Evolutionary conservation across 2,329 filamentous ascomycete species (phyloP).

Genomic region (Penicillium brevicompactum): DNA sequence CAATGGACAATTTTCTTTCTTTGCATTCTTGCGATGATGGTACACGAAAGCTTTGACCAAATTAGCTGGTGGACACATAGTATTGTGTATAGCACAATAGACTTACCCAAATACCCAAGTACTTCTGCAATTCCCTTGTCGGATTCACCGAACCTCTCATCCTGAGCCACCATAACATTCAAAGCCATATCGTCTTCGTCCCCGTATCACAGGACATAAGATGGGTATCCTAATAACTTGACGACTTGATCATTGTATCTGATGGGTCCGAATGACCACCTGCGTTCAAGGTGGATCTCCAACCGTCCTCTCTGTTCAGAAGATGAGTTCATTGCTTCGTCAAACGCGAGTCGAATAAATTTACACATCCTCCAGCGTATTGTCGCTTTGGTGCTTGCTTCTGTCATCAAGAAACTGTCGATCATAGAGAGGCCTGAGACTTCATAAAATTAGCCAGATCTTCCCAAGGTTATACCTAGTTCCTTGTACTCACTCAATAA

Average conservation of each 20-base stretch:
- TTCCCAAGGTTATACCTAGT: not conserved
- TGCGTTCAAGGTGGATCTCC: not conserved
- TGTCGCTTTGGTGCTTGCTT: not conserved
- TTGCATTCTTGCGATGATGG: constrained; percentile 4
- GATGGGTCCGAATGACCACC: constrained; percentile 2
- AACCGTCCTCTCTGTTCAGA: not conserved
- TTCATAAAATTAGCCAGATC: not conserved
- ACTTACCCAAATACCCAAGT: constrained; percentile 5
- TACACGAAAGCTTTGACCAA: constrained; percentile 2
- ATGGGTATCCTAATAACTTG: constrained; percentile 2
- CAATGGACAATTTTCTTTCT: not conserved
- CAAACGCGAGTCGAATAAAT: not conserved
- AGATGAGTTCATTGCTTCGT: not conserved
- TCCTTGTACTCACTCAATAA: not conserved
- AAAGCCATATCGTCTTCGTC: not conserved
- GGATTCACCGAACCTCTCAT: not conserved
- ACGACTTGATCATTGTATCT: not conserved
- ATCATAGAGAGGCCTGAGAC: not conserved
- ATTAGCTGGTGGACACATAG: not conserved
- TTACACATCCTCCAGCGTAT: constrained; percentile 3
- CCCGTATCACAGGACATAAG: constrained; percentile 3
- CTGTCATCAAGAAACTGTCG: not conserved
- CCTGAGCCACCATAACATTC: constrained; percentile 2
- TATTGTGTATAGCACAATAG: not conserved
- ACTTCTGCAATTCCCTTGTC: constrained; percentile 2